These are phyloP conservation scores for Trapa incisa DNA, from an alignment of 345 rosid genomes.

Conservation along the genomic window DNA sequence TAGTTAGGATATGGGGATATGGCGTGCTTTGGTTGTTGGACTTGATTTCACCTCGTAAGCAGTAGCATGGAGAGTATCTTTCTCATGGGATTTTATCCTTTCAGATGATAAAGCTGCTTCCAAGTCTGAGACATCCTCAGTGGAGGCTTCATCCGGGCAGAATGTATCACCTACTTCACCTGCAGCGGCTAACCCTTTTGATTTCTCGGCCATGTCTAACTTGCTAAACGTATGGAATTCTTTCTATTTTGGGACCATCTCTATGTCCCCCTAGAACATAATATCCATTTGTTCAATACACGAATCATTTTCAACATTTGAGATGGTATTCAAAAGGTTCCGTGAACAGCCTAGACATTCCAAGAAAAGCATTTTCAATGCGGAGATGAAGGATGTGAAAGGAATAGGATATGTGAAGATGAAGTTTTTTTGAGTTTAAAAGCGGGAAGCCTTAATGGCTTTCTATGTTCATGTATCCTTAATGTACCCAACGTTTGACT, in stretches of 20 bases:
- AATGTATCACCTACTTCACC: conserved; percentile 16
- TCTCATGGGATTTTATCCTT: conserved; percentile 1
- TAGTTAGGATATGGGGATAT: too few relatives aligned
- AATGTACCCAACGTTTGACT: not conserved
- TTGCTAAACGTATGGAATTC: conserved; percentile 25
- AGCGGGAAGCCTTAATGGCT: not conserved
- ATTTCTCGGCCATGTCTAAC: conserved; percentile 39
- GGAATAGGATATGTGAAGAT: too few relatives aligned
- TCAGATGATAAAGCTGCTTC: conserved; percentile 12
- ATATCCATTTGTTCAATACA: not conserved
- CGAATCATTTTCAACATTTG: not conserved
- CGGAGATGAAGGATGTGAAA: too few relatives aligned
- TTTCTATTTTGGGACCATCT: not conserved
- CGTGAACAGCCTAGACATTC: too few relatives aligned
- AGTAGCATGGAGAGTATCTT: not conserved
- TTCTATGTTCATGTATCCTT: not conserved
- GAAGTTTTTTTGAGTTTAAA: too few relatives aligned
- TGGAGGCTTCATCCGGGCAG: conserved; percentile 20
- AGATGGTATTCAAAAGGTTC: too few relatives aligned
- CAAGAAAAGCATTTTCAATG: too few relatives aligned
- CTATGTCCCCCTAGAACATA: not conserved
- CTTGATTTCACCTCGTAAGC: too few relatives aligned
- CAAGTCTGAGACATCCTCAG: conserved; percentile 9
- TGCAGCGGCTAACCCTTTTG: conserved; percentile 29
- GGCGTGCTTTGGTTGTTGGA: too few relatives aligned